Evolutionary conservation across 768 basidiomycete genomes (phyloP), one percentile per base, ranked within the genome.

Genomic region (Suillus clintonianus): DNA sequence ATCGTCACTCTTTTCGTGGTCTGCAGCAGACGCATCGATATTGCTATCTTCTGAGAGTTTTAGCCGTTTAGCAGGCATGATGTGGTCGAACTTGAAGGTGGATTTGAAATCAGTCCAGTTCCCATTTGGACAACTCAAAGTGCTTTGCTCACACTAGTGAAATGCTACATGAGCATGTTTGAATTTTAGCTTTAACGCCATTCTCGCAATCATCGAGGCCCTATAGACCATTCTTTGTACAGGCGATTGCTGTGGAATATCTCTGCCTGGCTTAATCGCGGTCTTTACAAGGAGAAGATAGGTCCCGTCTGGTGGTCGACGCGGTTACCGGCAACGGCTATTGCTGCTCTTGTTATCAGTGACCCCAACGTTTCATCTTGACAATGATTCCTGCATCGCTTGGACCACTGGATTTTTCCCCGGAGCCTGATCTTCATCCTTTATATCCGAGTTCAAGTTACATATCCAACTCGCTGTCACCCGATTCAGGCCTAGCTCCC

Each of bases 391-490:
- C 76, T 47, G 42, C 71, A 56, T 67, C 74, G 54, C 69, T 79
- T 59, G 69, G 65, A 39, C 65, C 73, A 64, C 72, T 87, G 67
- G 86, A 92, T 75, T 76, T 92, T 34, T 81, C 83, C 32, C 90
- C 87, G 62, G 90, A 89, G 74, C 92, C 91, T 65, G 93, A 95
- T 76, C 79, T 95, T 59, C 85, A 89, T 71, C 93, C 93, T 51
- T 75, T 94, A 48, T 86, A 93, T 71, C 93, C 93, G 32, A 88
- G 87, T 41, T 82, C 85, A 24, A 69, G 82, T 32, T 82, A 87
- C 71, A 83, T 94, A 69, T 76, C 85, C 30, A 81, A 82, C 60
- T 85, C 89, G 51, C 81, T 94, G 68, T 86, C 87, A 43, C 79
- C 88, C 0, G 78, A 87, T 72, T 90, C 87, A 37, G 89, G 89